These are phyloP conservation scores for Sporothrix brunneoviolacea DNA, from an alignment of 2,329 filamentous ascomycete genomes.

Conservation along the genomic window DNA sequence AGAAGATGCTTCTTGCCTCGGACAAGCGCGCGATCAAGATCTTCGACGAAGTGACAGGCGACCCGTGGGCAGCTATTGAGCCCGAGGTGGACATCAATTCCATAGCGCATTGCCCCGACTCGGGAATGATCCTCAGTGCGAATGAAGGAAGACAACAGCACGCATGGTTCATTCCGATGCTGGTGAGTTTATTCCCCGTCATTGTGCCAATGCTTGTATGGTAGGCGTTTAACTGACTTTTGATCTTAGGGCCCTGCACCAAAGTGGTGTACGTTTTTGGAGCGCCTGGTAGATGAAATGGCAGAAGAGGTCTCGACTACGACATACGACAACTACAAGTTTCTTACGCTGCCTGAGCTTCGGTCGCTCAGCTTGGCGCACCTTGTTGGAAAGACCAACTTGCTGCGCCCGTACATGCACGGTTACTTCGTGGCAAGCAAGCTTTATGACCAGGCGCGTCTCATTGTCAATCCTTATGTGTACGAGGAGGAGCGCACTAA, in stretches of 20 bases:
- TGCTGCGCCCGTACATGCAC: constrained; percentile 96
- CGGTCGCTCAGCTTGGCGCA: constrained; percentile 81
- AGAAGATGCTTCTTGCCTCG: constrained; percentile 82
- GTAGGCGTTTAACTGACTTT: too few species aligned
- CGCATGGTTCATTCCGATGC: constrained; percentile 45
- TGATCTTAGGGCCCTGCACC: constrained; percentile 64
- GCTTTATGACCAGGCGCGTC: constrained; percentile 85
- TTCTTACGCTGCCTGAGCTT: constrained; percentile 82
- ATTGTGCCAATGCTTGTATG: neutral
- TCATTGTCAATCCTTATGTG: constrained; percentile 90
- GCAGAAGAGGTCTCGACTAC: constrained; percentile 72
- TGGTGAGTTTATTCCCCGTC: constrained; percentile 10
- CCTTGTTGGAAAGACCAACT: constrained; percentile 80
- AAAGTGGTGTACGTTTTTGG: constrained; percentile 92
- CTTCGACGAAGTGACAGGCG: constrained; percentile 77
- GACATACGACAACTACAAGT: constrained; percentile 99
- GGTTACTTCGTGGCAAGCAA: constrained; percentile 96
- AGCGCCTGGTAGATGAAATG: constrained; percentile 98
- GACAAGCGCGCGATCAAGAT: constrained; percentile 97
- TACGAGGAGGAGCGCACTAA: constrained; percentile 90
- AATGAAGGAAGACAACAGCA: constrained; percentile 96
- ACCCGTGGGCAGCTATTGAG: constrained; percentile 92
- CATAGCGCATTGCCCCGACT: constrained; percentile 86
- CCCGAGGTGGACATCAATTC: constrained; percentile 91
- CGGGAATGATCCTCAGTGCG: constrained; percentile 90